Evolutionary conservation across 2,329 filamentous ascomycete species (phyloP).

Genomic region (Magnaporthales sp.): DNA sequence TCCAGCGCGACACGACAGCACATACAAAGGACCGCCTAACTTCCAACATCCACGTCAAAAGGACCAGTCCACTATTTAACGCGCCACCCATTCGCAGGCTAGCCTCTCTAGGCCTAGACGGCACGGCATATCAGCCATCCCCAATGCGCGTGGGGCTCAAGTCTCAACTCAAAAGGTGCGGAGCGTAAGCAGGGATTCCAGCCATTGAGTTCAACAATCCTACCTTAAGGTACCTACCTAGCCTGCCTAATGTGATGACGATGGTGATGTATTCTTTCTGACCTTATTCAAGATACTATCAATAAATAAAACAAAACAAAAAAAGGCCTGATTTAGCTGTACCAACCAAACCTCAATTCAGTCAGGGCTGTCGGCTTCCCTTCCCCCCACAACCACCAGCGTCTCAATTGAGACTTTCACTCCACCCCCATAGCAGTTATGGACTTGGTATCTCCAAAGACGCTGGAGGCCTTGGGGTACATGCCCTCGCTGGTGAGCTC

Average conservation of each 20-base stretch:
- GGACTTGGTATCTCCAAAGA: not conserved
- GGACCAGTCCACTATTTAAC: not conserved
- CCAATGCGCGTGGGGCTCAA: not conserved
- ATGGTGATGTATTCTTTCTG: not conserved
- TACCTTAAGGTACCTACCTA: not conserved
- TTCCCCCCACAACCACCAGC: not conserved
- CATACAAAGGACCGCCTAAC: too few species aligned
- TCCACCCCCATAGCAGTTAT: not conserved
- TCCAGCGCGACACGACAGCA: not conserved
- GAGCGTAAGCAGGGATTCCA: not conserved
- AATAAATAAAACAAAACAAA: not conserved
- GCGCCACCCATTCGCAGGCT: not conserved
- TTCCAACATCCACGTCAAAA: not conserved
- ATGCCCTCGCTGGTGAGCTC: slow-evolving; percentile 3
- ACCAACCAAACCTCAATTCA: not conserved
- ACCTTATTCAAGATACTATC: not conserved
- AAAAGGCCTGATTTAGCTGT: too few species aligned
- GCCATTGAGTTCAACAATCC: not conserved
- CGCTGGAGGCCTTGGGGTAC: not conserved
- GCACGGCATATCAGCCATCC: not conserved
- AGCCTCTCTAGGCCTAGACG: not conserved
- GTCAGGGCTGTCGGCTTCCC: not conserved
- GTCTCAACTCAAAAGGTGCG: not conserved
- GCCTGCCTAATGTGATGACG: not conserved
- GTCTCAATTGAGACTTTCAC: not conserved